Conservation (phyloP, 1,139 yeast genomes). For the Protomyces pachydermus region DNA sequence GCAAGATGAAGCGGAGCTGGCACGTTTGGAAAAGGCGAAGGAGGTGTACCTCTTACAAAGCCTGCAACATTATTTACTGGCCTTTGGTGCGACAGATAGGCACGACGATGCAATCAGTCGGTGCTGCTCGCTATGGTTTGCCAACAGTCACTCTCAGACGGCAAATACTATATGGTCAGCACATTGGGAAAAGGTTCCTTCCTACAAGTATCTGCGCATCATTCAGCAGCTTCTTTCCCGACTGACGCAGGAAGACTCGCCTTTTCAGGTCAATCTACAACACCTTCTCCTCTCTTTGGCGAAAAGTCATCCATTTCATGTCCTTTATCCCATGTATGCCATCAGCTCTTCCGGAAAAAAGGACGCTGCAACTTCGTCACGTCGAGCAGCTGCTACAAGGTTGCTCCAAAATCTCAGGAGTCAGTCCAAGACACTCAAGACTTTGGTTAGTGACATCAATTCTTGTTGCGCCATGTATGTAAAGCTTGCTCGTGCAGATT, state of each 20-base stretch:
- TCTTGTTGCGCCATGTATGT: constrained; percentile 5
- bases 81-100: constrained; percentile 48
- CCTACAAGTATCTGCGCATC: constrained; percentile 69
- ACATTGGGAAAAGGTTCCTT: constrained; percentile 49
- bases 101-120: constrained; percentile 61
- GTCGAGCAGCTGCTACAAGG: constrained; percentile 33
- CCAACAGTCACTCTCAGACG: constrained; percentile 48
- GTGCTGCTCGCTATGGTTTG: constrained; percentile 83
- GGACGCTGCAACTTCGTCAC: constrained; percentile 28
- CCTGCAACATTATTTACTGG: constrained; percentile 54
- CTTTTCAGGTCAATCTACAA: constrained; percentile 56
- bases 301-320: constrained; percentile 67
- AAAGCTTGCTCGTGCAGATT: constrained; percentile 10
- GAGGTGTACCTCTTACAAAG: constrained; percentile 52
- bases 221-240: constrained; percentile 76
- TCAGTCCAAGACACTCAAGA: background rate
- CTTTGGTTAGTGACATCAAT: background rate
- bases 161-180: constrained; percentile 36
- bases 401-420: constrained; percentile 13
- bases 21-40: constrained; percentile 42
- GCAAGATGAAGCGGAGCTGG: constrained; percentile 49
- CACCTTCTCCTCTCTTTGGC: constrained; percentile 51
- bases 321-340: constrained; percentile 59
- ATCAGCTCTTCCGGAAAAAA: constrained; percentile 27
- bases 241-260: constrained; percentile 47